Conservation (phyloP, 352 stramenopile genomes). For the Phytophthora sp. region DNA sequence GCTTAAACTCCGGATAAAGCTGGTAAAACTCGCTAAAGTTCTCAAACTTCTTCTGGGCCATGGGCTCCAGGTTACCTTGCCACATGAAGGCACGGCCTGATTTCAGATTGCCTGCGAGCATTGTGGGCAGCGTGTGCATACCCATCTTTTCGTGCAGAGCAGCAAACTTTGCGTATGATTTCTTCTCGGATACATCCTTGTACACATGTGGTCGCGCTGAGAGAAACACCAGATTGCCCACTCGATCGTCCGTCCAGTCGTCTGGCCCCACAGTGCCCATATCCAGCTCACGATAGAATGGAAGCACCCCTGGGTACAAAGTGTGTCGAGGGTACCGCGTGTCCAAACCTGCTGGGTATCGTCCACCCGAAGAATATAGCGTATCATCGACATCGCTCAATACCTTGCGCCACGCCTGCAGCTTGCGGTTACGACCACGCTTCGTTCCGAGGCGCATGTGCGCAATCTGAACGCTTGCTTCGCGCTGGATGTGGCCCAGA, state of each 20-base stretch:
- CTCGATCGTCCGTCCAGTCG: conserved; percentile 86
- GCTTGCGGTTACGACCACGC: conserved; percentile 70
- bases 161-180: conserved; percentile 97
- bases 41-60: conserved; percentile 98
- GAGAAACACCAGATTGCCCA: conserved; percentile 98
- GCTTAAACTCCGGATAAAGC: conserved; percentile 98
- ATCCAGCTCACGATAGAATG: conserved; percentile 98
- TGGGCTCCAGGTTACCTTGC: conserved; percentile 94
- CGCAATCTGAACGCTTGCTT: conserved; percentile 94
- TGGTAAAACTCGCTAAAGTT: conserved; percentile 94
- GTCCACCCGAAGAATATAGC: conserved; percentile 94
- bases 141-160: conserved; percentile 91
- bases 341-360: conserved; percentile 96
- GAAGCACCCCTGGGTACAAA: conserved; percentile 97
- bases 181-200: conserved; percentile 98
- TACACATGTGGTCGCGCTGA: conserved; percentile 98
- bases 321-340: conserved; percentile 92
- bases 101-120: conserved; percentile 94
- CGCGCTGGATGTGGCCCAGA: conserved; percentile 94
- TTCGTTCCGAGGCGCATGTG: conserved; percentile 93
- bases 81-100: conserved; percentile 96
- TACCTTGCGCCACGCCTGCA: conserved; percentile 97
- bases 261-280: conserved; percentile 91
- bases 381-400: conserved; percentile 99
- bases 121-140: conserved; percentile 96